Base-by-base conservation (phyloP, 805 yeast genomes). In the Monosporozyma servazzii region DNA sequence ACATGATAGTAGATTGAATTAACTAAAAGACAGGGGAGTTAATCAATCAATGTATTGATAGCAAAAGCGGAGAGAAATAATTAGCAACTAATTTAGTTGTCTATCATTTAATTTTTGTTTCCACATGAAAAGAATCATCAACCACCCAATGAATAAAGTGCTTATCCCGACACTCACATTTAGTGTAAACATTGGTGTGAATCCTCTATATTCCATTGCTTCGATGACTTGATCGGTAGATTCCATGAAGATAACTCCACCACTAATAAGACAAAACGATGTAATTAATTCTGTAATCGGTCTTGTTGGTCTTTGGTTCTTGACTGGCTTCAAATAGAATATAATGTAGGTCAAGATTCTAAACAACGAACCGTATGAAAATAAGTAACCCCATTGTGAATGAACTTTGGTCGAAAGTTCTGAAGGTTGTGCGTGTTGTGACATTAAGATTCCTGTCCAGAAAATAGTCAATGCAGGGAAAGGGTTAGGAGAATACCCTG, bases 361-460 rank as follows among this genome's bases (percentile, higher is more conserved):
- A 68, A 90, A 80, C 11, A 81, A 76, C 2, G 96, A 85, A 1
- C 89, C 98, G 58, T 79, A 78, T n/a, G 90, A 77, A 52, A 93
- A 75, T 61, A 93, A 69, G 52, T 77, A 75, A 7, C 99, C 99
- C 99, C 99, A 93, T 69, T 89, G 97, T 50, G 78, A 71, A 67
- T 93, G 99, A 55, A 93, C 79, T 17, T 69, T 73, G 2, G 97
- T 88, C 2, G 96, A 82, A 31, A 85, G 75, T 50, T 66, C 73
- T 0, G 93, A 83, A 5, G 90, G 86, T 69, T 93, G 99, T 40
- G 81, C 82, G 69, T 93, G 99, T 67, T 85, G 88, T 1, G 97
- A 89, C 99, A 93, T 93, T 55, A 93, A 75, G 13, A 84, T 76
- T 29, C 99, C 99, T 1, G 98, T 93, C 96, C 96, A 93, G 71